Percentiles rank a stretch among this genome's conserved stretches.
Evolutionary conservation across 1,139 yeast genomes (phyloP).

Genomic region (Geotrichum carabidarum): DNA sequence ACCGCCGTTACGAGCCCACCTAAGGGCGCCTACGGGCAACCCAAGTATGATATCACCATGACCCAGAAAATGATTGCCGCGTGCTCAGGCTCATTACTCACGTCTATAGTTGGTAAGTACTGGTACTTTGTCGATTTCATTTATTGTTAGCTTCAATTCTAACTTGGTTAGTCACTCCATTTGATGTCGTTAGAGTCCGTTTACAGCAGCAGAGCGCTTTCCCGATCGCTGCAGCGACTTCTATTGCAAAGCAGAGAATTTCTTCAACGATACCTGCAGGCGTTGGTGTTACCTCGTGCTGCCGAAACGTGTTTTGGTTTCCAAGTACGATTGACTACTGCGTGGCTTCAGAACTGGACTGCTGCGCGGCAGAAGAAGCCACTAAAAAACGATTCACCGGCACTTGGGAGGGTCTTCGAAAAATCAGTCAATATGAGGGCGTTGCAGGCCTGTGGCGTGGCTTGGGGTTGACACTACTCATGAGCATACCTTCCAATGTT

Average conservation of each 20-base stretch:
- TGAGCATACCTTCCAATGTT: slow-evolving; percentile 91
- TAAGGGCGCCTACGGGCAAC: neutral
- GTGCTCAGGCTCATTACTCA: slow-evolving; percentile 81
- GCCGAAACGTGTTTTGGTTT: slow-evolving; percentile 41
- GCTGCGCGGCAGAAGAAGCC: slow-evolving; percentile 37
- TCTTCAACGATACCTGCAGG: slow-evolving; percentile 30
- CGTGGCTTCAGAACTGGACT: slow-evolving; percentile 36
- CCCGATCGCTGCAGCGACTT: slow-evolving; percentile 25
- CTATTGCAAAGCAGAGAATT: slow-evolving; percentile 22
- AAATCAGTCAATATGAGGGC: slow-evolving; percentile 71
- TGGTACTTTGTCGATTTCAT: neutral
- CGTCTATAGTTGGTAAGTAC: slow-evolving; percentile 49
- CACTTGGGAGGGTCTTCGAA: slow-evolving; percentile 66
- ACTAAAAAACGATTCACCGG: slow-evolving; percentile 42
- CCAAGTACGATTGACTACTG: slow-evolving; percentile 41
- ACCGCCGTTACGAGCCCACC: neutral
- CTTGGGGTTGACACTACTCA: slow-evolving; percentile 68
- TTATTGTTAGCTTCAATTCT: neutral
- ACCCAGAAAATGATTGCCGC: slow-evolving; percentile 81
- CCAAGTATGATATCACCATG: slow-evolving; percentile 40
- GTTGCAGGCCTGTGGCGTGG: slow-evolving; percentile 82
- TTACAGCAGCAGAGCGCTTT: slow-evolving; percentile 73
- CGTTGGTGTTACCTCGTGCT: slow-evolving; percentile 38
- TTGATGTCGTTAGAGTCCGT: slow-evolving; percentile 87
- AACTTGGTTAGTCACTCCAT: slow-evolving; percentile 68